Evolutionary conservation across 164 flowering plant species (phyloP).

Genomic region (Annona cherimola): DNA sequence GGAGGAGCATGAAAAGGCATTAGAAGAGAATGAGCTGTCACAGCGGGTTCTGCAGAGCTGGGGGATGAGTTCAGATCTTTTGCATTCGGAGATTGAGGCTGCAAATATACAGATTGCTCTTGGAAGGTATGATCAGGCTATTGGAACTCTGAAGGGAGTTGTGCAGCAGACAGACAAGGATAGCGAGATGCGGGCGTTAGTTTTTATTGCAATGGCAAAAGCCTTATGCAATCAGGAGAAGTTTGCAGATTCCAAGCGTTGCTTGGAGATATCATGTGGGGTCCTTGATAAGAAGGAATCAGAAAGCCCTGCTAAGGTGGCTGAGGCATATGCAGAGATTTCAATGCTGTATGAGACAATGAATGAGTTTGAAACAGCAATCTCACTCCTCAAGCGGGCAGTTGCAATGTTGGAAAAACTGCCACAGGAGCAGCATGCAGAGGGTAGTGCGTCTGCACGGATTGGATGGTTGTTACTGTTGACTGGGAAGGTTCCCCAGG

Average conservation of each 20-base stretch:
- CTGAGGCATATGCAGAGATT: constrained; percentile 79
- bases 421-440: constrained; percentile 80
- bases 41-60: constrained; percentile 67
- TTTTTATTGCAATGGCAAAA: constrained; percentile 73
- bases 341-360: constrained; percentile 76
- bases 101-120: constrained; percentile 85
- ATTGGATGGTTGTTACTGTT: constrained; percentile 81
- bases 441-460: constrained; percentile 72
- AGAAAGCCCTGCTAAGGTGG: constrained; percentile 46
- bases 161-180: constrained; percentile 73
- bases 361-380: constrained; percentile 83
- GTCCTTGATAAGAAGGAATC: constrained; percentile 65
- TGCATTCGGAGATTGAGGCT: constrained; percentile 83
- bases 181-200: constrained; percentile 62
- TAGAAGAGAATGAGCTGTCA: constrained; percentile 75
- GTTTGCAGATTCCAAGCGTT: constrained; percentile 56
- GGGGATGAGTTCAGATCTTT: constrained; percentile 63
- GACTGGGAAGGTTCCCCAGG: constrained; percentile 73
- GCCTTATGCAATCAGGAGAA: constrained; percentile 71
- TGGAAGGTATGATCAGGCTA: constrained; percentile 69
- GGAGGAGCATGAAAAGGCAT: constrained; percentile 76
- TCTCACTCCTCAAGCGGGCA: constrained; percentile 63
- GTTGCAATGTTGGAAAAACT: constrained; percentile 60
- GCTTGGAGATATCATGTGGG: constrained; percentile 66
- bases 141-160: constrained; percentile 53